These are phyloP conservation scores for Colletotrichum sp. DNA, from an alignment of 2,329 filamentous ascomycete species.

Conservation along the genomic window DNA sequence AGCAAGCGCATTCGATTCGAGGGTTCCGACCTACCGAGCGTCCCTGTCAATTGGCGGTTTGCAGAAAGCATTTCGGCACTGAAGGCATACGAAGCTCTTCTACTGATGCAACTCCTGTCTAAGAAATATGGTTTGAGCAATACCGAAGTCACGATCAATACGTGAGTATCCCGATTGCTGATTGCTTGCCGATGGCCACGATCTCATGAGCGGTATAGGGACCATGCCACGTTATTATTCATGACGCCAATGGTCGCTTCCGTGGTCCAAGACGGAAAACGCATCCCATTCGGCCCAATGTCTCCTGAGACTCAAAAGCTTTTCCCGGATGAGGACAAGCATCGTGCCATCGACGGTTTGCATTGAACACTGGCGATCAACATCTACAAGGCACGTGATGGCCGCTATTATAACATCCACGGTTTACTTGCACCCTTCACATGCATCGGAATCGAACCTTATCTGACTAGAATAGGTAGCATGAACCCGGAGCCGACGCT, in stretches of 20 bases:
- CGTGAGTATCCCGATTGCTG: constrained; percentile 27
- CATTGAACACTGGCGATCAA: constrained; percentile 19
- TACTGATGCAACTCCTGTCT: constrained; percentile 47
- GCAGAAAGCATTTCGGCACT: constrained; percentile 56
- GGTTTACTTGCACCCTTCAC: background rate
- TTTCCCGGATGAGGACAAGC: constrained; percentile 1
- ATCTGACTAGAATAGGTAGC: background rate
- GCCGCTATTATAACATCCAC: constrained; percentile 25
- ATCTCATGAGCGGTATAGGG: background rate
- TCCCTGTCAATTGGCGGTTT: constrained; percentile 61
- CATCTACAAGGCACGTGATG: constrained; percentile 29
- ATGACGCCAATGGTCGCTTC: constrained; percentile 5
- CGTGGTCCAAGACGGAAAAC: background rate
- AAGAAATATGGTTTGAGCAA: constrained; percentile 48
- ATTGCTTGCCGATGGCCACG: background rate
- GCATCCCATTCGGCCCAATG: background rate
- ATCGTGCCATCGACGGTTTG: background rate
- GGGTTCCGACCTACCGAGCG: constrained; percentile 44
- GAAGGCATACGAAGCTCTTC: constrained; percentile 51
- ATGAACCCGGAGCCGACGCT: constrained; percentile 22
- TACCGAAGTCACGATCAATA: constrained; percentile 49
- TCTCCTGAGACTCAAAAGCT: background rate
- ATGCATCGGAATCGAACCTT: background rate
- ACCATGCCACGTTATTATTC: constrained; percentile 13
- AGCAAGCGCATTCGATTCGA: constrained; percentile 38